Percentiles rank a stretch among this genome's conserved stretches.
Evolutionary conservation across 305 asterid species (phyloP).

Genomic region (Fraxinus ornus): DNA sequence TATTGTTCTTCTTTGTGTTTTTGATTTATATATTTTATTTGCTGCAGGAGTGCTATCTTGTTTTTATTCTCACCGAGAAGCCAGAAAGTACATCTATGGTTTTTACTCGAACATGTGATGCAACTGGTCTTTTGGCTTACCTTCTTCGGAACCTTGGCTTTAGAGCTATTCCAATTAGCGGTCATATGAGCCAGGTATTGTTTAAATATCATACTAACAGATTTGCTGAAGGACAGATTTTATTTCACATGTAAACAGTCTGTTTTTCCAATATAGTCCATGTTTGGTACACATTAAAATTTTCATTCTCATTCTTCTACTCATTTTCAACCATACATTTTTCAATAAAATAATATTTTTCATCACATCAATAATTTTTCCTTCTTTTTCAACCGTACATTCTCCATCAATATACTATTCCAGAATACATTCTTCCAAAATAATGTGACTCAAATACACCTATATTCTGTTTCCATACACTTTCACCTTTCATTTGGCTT

Average conservation of each 20-base stretch:
- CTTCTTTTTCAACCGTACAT: too few species aligned
- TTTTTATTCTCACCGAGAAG: conserved; percentile 74
- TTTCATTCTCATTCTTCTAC: too few species aligned
- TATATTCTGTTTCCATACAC: not conserved
- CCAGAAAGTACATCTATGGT: conserved; percentile 84
- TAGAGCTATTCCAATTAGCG: conserved; percentile 84
- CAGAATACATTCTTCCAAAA: too few species aligned
- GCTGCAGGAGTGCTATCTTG: conserved; percentile 84
- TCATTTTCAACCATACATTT: too few species aligned
- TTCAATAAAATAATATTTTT: too few species aligned
- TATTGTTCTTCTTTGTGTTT: not conserved
- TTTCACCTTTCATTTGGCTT: conserved; percentile 7
- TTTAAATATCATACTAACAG: not conserved
- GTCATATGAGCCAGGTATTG: conserved; percentile 88
- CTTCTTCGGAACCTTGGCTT: conserved; percentile 84
- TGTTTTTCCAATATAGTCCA: not conserved
- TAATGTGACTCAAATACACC: too few species aligned
- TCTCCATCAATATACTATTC: too few species aligned
- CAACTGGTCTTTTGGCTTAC: conserved; percentile 70
- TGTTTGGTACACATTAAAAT: too few species aligned
- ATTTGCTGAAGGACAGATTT: not conserved
- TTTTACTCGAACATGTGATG: conserved; percentile 86
- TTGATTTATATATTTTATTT: not conserved
- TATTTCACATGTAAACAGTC: not conserved
- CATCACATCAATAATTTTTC: too few species aligned